Evolutionary conservation across 768 basidiomycete species (phyloP), one percentile per base, ranked within the genome.

Genomic region (Cystofilobasidium macerans): DNA sequence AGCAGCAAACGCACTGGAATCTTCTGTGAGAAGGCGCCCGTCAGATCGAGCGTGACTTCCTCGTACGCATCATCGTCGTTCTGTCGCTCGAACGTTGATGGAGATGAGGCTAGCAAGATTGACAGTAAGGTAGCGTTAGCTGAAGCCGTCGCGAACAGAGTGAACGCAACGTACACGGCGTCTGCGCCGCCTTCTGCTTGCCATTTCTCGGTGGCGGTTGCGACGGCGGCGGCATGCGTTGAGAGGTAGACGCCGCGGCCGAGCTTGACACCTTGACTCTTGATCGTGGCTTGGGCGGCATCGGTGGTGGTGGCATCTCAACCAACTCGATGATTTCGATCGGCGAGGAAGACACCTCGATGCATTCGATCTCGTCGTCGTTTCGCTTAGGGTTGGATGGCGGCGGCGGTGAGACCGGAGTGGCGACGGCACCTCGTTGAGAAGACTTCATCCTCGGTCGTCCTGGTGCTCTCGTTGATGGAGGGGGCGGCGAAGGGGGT

Each of bases 11-110:
- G 12, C 2, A 64, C 62, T 14, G 62, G 62, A 13, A 64, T 56
- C 53, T 64, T 64, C 42, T 56, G 51, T 2, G 62, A 64, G 36
- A 38, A 56, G 8, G 51, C 51, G 28, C 51, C 62, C 8, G 40
- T 64, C 40, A 64, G 22, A 3, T 53, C 26, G n/a, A 51, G 47
- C 22, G 33, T 35, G 6, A 47, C 33, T 5, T n/a, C 22, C 8
- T 36, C 47, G 47, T 36, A 53, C 11, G 35, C 36, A 14, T n/a
- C n/a, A 16, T 45, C 57, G 33, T 36, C 42, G 2, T 58, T 47
- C 24, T 20, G 20, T 24, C 35, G 20, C 14, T 58, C 63, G 30
- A 24, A 43, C 40, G 42, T 45, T 22, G 35, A 35, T 12, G 40
- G 38, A 48, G 47, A 8, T 28, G 45, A 30, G 8, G 11, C 40